Percentiles rank a stretch among this genome's conserved stretches.
phyloP scores from a whole-genome alignment of 164 flowering plant genomes.

The Aristolochia californica region DNA sequence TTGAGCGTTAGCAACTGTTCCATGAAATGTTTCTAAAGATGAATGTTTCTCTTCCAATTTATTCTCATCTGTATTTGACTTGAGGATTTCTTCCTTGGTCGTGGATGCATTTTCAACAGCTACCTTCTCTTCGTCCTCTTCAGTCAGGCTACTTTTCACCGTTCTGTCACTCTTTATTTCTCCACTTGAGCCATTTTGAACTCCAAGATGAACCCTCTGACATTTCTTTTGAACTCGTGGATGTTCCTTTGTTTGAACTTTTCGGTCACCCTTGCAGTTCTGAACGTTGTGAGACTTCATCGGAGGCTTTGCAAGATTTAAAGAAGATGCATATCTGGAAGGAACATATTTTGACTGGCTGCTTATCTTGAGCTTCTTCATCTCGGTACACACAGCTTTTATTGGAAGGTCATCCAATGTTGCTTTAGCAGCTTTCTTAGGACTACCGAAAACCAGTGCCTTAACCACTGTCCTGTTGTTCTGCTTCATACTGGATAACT shows the following conservation, averaged over 20 bases:
- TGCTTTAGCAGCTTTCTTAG: slow-evolving; percentile 43
- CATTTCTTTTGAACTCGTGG: slow-evolving; percentile 6
- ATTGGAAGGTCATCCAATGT: slow-evolving; percentile 28
- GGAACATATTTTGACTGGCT: slow-evolving; percentile 27
- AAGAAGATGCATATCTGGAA: slow-evolving; percentile 8
- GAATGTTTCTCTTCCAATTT: neutral
- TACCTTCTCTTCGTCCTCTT: slow-evolving; percentile 1
- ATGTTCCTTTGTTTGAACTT: slow-evolving; percentile 13
- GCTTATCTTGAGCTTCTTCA: slow-evolving; percentile 54
- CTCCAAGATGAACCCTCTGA: neutral
- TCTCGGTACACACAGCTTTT: slow-evolving; percentile 34
- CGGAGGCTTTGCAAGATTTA: slow-evolving; percentile 12
- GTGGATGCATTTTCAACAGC: slow-evolving; percentile 5
- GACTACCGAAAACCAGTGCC: slow-evolving; percentile 56
- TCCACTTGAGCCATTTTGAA: neutral
- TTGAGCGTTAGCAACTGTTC: neutral
- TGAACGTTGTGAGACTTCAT: slow-evolving; percentile 9
- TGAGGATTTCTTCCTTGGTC: neutral
- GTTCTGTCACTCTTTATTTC: neutral
- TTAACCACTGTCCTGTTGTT: slow-evolving; percentile 41
- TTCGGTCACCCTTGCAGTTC: slow-evolving; percentile 13
- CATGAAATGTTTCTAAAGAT: neutral
- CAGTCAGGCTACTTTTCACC: neutral
- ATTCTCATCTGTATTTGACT: neutral
- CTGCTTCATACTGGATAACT: slow-evolving; percentile 17